Evolutionary conservation across 2,329 filamentous ascomycete species (phyloP).

Genomic region (Pseudocercospora fuligena): DNA sequence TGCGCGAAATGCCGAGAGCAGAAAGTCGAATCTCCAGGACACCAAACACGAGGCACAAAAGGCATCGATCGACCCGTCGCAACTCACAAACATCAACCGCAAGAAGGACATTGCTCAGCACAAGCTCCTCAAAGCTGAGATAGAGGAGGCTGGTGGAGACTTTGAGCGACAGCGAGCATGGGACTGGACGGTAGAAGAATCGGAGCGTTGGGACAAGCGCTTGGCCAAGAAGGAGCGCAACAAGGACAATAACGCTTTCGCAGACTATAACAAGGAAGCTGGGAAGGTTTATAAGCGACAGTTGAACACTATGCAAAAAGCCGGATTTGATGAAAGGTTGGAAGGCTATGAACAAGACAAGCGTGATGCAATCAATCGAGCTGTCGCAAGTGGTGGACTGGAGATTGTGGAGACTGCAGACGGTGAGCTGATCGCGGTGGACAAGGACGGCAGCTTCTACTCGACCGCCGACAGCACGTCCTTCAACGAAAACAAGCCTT

Average conservation of each 20-base stretch:
- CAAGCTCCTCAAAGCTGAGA: constrained; percentile 90
- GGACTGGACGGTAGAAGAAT: constrained; percentile 98
- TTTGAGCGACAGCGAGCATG: constrained; percentile 98
- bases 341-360: constrained; percentile 89
- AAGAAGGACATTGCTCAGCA: constrained; percentile 87
- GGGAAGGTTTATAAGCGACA: constrained; percentile 94
- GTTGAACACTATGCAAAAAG: constrained; percentile 71
- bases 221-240: constrained; percentile 82
- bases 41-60: constrained; percentile 82
- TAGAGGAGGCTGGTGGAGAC: constrained; percentile 82
- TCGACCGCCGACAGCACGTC: constrained; percentile 78
- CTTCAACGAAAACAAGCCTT: constrained; percentile 84
- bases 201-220: constrained; percentile 89
- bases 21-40: constrained; percentile 79
- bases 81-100: constrained; percentile 78
- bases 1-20: constrained; percentile 62
- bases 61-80: constrained; percentile 74
- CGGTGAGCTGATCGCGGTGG: constrained; percentile 91
- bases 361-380: constrained; percentile 79
- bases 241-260: constrained; percentile 84
- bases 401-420: constrained; percentile 96
- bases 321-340: constrained; percentile 48
- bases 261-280: constrained; percentile 85
- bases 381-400: constrained; percentile 80
- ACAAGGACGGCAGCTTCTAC: constrained; percentile 89